Percentiles rank a stretch among this genome's conserved stretches.
These are phyloP conservation scores for Fagopyrum homotropicum DNA, from an alignment of 148 eudicot genomes.

Conservation along the genomic window DNA sequence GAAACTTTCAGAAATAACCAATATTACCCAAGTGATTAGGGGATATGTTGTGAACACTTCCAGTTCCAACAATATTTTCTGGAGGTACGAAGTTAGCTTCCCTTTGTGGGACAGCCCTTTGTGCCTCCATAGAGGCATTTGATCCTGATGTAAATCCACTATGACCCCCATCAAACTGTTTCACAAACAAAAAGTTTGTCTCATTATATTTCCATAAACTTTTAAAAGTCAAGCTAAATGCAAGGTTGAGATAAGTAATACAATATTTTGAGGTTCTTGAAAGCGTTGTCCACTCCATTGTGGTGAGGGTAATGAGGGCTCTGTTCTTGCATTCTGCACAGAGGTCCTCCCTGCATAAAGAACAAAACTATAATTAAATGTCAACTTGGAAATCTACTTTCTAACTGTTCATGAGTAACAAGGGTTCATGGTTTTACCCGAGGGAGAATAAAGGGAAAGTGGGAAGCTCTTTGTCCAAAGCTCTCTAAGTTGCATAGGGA, in stretches of 20 bases:
- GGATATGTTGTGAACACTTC: neutral
- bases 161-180: slow-evolving; percentile 9
- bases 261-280: slow-evolving; percentile 42
- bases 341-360: slow-evolving; percentile 42
- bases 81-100: neutral
- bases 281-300: slow-evolving; percentile 26
- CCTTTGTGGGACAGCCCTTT: slow-evolving; percentile 3
- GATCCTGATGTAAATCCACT: slow-evolving; percentile 13
- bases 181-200: neutral
- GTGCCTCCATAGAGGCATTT: slow-evolving; percentile 1
- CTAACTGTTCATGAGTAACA: neutral
- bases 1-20: neutral
- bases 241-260: slow-evolving; percentile 23
- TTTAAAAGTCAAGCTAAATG: neutral
- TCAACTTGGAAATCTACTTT: neutral
- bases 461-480: slow-evolving; percentile 56
- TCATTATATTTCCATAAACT: neutral
- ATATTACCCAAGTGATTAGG: slow-evolving; percentile 8
- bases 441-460: slow-evolving; percentile 55
- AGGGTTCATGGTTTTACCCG: slow-evolving; percentile 40
- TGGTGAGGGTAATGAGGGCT: slow-evolving; percentile 54
- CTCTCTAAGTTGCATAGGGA: slow-evolving; percentile 58
- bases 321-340: slow-evolving; percentile 42
- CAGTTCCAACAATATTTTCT: slow-evolving; percentile 3
- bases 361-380: neutral